These are phyloP conservation scores for Ceratobasidium sp. DNA, from an alignment of 1,284 basidiomycete genomes.

Conservation along the genomic window DNA sequence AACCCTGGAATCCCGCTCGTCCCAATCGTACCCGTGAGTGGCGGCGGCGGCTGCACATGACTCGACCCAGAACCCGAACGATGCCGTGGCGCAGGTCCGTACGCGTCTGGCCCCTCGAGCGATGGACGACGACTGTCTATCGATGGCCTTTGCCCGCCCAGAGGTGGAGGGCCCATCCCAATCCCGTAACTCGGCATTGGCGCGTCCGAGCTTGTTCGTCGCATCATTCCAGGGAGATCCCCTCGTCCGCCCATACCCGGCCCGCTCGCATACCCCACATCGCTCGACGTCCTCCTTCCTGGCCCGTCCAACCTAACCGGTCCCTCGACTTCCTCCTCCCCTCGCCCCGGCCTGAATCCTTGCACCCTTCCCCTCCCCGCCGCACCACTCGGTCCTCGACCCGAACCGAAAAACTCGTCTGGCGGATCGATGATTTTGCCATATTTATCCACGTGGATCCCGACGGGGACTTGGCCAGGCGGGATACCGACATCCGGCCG, in stretches of 20 bases:
- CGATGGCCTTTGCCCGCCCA: slow-evolving; percentile 3
- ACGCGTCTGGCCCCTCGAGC: slow-evolving; percentile 29
- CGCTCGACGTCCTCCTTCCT: slow-evolving; percentile 25
- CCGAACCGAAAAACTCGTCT: neutral
- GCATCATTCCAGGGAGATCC: neutral
- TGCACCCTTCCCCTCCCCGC: neutral
- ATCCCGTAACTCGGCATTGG: slow-evolving; percentile 11
- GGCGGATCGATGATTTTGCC: slow-evolving; percentile 24
- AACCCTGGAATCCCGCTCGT: neutral
- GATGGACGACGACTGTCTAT: slow-evolving; percentile 14
- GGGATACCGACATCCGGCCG: slow-evolving; percentile 14
- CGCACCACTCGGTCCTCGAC: neutral
- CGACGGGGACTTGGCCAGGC: slow-evolving; percentile 38
- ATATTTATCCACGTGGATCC: slow-evolving; percentile 28
- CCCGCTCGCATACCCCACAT: slow-evolving; percentile 7
- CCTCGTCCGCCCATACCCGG: neutral
- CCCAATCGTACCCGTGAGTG: slow-evolving; percentile 21
- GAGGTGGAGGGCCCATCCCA: slow-evolving; percentile 17
- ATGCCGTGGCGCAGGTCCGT: slow-evolving; percentile 24
- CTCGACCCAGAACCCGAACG: slow-evolving; percentile 6
- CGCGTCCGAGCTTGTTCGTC: slow-evolving; percentile 12
- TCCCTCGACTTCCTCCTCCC: slow-evolving; percentile 11
- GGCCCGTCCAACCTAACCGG: slow-evolving; percentile 19
- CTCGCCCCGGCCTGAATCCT: slow-evolving; percentile 32
- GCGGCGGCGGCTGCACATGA: slow-evolving; percentile 11